Base-by-base conservation (phyloP, 192 early-diverging fungal species). In the Podila verticillata region DNA sequence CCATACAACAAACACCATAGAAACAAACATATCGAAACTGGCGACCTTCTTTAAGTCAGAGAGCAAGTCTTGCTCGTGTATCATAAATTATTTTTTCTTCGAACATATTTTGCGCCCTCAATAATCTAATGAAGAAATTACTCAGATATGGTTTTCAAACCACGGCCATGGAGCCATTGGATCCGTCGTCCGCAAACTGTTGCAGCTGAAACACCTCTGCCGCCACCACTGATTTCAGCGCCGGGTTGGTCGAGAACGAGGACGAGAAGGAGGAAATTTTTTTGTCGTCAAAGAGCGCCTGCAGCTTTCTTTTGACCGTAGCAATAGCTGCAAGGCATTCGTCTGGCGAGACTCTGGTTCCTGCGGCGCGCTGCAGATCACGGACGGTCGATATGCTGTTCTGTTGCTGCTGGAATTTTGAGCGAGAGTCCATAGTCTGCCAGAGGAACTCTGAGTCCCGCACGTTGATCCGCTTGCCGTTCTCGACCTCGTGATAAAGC, bases 271-370 rank as follows among this genome's bases (percentile, higher is more conserved):
- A 44, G 17, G 15, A 15, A 15, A 0, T 4, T 4, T 54, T 54
- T 4, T 54, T 54, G 24, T 26, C 51, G 20, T 54, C 51, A 54
- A 9, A 54, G 22, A 74, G 28, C 29, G 32, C 28, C 24, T 69
- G 54, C 6, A 75, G 32, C 26, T 69, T 59, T 17, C 62, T 34
- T 8, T 66, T 35, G 1, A 62, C 61, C 5, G 58, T 69, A 0
- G 36, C 20, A 31, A 75, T 22, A 3, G 66, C 62, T 7, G 67
- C 35, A 10, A 75, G 48, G 47, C 74, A 75, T 8, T 60, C 60
- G 9, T 58, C 10, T 24, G 73, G 24, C 17, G 73, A 74, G 5
- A 65, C 59, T 13, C 20, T 20, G 12, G 32, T 30, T 17, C 61
- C 36, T 17, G 26, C 31, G 5, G n/a, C 51, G 6, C 15, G 31